Base-by-base conservation (phyloP, 2,329 filamentous ascomycete genomes). In the Neofusicoccum umdonicola region DNA sequence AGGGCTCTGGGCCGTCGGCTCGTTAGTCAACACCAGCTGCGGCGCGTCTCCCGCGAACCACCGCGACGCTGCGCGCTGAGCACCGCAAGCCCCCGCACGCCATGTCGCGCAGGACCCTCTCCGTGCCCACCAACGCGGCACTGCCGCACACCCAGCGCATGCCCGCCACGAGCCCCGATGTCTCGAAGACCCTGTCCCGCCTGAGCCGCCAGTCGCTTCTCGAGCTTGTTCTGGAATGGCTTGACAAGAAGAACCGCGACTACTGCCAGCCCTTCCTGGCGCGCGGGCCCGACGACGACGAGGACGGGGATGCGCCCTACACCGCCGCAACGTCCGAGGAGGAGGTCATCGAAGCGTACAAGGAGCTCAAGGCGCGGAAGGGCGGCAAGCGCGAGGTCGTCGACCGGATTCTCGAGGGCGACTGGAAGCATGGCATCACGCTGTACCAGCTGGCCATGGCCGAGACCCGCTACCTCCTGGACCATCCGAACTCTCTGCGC, bases 201-300 rank as follows among this genome's bases (percentile, higher is more conserved):
- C 83, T 96, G 17, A 90, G 91, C 1, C 88, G 92, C 58, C 80
- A 88, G 52, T 87, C 90, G 0, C 84, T 96, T 22, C 79, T 95
- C 31, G 85, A 87, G 0, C 83, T 96, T 8, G 90, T 85, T 0
- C 83, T 93, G 22, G 85, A 90, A 78, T 96, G 92, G 92, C 86
- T 96, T 3, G 86, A 89, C 65, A 85, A 89, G 56, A 81, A 83
- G 67, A 88, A 90, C 67, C 80, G 87, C 45, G 77, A 83, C 4
- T 80, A 84, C 17, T 88, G 85, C 48, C 80, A 81, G 1, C 90
- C 90, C 0, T 87, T 83, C 72, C 83, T 90, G 51, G 66, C 69
- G 41, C 73, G 76, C 66, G 69, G 71, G 35, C 74, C 75, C n/a
- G 80, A 85, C 17, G 78, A 69, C 1, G 72, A 83, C 7, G 81